These are phyloP conservation scores for Pulveroboletus sp. DNA, from an alignment of 768 basidiomycete genomes.

Conservation along the genomic window DNA sequence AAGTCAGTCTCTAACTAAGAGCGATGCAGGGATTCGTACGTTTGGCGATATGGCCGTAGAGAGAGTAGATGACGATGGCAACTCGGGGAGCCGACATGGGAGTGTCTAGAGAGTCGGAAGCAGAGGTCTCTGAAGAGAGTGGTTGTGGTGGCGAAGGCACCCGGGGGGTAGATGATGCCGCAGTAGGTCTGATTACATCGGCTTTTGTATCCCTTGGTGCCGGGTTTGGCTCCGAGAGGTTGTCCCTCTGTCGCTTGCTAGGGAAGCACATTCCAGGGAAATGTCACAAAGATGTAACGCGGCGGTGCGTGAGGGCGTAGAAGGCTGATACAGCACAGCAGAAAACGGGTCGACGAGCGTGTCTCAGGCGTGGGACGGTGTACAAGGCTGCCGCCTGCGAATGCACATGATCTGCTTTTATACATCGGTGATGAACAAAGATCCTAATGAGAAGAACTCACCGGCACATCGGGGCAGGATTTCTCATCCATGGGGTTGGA, in stretches of 20 bases:
- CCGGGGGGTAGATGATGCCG: conserved; percentile 4
- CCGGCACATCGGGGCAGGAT: not conserved
- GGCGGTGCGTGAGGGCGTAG: conserved; percentile 7
- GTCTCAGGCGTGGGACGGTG: conserved; percentile 26
- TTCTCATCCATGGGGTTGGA: conserved; percentile 11
- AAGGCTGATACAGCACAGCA: not conserved
- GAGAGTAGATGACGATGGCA: conserved; percentile 48
- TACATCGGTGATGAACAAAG: conserved; percentile 5
- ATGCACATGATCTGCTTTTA: conserved; percentile 17
- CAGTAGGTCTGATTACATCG: not conserved
- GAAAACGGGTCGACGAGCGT: not conserved
- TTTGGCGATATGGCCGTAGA: conserved; percentile 49
- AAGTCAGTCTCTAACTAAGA: not conserved
- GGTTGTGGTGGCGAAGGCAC: not conserved
- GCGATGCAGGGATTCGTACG: conserved; percentile 27
- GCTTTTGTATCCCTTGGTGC: conserved; percentile 14
- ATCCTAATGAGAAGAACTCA: conserved; percentile 3
- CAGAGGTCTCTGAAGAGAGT: not conserved
- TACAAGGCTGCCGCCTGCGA: conserved; percentile 11
- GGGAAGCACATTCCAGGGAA: conserved; percentile 37
- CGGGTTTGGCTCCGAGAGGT: conserved; percentile 29
- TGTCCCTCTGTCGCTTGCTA: conserved; percentile 35
- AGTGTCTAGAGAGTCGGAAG: not conserved
- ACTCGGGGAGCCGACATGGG: conserved; percentile 33
- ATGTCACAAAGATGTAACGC: not conserved